A percentile compares a stretch with the other conserved stretches of the same genome.
Evolutionary conservation across 768 basidiomycete genomes (phyloP).

Genomic region (Mycena polygramma): DNA sequence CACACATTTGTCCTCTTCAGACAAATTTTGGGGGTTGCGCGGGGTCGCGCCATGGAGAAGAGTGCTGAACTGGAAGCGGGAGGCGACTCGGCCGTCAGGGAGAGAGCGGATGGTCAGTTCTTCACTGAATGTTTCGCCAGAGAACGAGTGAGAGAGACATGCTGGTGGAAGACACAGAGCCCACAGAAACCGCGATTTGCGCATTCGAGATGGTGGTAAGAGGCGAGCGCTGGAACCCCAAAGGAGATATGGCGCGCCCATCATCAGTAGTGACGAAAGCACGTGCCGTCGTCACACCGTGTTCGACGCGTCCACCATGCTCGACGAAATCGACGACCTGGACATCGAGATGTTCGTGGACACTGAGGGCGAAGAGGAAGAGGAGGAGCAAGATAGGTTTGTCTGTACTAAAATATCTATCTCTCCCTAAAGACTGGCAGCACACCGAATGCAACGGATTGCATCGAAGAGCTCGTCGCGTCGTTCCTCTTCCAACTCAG

Average conservation of each 20-base stretch:
- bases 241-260: neutral
- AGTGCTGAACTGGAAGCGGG: slow-evolving; percentile 86
- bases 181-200: slow-evolving; percentile 21
- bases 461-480: slow-evolving; percentile 36
- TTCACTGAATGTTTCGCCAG: slow-evolving; percentile 64
- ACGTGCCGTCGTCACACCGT: neutral
- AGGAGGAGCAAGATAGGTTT: neutral
- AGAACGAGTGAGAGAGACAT: slow-evolving; percentile 26
- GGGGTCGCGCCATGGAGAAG: slow-evolving; percentile 66
- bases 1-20: slow-evolving; percentile 63
- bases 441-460: slow-evolving; percentile 22
- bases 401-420: neutral
- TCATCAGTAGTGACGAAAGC: neutral
- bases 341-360: slow-evolving; percentile 16
- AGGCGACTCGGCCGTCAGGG: slow-evolving; percentile 84
- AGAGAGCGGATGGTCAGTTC: slow-evolving; percentile 64
- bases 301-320: neutral
- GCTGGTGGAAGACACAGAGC: slow-evolving; percentile 17
- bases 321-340: slow-evolving; percentile 1
- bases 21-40: slow-evolving; percentile 65
- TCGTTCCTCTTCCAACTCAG: slow-evolving; percentile 35
- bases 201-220: slow-evolving; percentile 11
- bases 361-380: neutral
- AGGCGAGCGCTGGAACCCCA: slow-evolving; percentile 2
- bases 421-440: neutral